Conservation (phyloP, 768 basidiomycete species). For the Trametes meyenii region DNA sequence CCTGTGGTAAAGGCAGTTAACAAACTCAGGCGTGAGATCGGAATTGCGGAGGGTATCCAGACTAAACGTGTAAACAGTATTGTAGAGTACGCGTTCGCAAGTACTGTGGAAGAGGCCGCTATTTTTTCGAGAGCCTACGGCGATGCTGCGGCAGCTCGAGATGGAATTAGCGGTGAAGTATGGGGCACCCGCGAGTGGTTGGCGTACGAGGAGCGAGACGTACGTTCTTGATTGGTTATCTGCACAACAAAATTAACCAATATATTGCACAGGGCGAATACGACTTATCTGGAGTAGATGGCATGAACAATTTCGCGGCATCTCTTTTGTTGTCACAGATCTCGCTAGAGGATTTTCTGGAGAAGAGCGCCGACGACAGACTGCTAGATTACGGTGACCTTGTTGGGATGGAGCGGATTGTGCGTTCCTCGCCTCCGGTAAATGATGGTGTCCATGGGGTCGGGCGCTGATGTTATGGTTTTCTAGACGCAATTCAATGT, state of each 20-base stretch:
- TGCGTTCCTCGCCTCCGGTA: constrained; percentile 36
- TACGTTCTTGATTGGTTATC: constrained; percentile 25
- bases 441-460: not conserved
- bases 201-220: constrained; percentile 56
- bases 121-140: constrained; percentile 57
- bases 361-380: constrained; percentile 50
- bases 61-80: constrained; percentile 47
- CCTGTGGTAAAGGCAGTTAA: constrained; percentile 71
- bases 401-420: constrained; percentile 55
- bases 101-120: constrained; percentile 60
- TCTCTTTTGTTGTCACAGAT: constrained; percentile 61
- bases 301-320: constrained; percentile 75
- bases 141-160: constrained; percentile 52
- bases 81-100: constrained; percentile 65
- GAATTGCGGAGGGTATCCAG: constrained; percentile 61
- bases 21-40: constrained; percentile 64
- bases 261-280: constrained; percentile 55
- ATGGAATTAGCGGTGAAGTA: constrained; percentile 44
- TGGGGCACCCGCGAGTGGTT: constrained; percentile 73
- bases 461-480: constrained; percentile 12
- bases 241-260: not conserved
- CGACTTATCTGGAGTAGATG: constrained; percentile 53
- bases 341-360: constrained; percentile 57
- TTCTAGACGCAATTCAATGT: constrained; percentile 40
- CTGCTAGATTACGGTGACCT: constrained; percentile 46